Percentiles rank a stretch among this genome's conserved stretches.
phyloP scores from a whole-genome alignment of 1,284 basidiomycete genomes.

The Ustilago loliicola region DNA sequence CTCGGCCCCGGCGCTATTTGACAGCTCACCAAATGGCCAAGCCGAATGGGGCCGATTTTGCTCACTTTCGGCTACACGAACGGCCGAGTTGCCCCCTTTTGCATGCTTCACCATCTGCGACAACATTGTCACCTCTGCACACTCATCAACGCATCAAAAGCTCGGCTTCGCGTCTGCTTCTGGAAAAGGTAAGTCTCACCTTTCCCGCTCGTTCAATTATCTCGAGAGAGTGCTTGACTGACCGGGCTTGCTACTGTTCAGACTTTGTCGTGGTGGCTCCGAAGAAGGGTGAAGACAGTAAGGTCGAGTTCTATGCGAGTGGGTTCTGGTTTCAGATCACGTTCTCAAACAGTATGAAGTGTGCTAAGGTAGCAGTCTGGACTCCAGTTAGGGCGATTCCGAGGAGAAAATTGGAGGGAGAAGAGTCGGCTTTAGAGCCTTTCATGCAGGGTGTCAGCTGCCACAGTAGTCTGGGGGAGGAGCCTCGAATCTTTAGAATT shows the following conservation, averaged over 20 bases:
- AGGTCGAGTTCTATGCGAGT: slow-evolving; percentile 27
- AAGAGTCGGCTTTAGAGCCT: slow-evolving; percentile 30
- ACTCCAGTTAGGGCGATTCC: slow-evolving; percentile 11
- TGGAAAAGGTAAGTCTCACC: slow-evolving; percentile 28
- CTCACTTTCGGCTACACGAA: background rate
- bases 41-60: slow-evolving; percentile 26
- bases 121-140: slow-evolving; percentile 18
- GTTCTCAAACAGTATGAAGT: slow-evolving; percentile 15
- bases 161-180: slow-evolving; percentile 29
- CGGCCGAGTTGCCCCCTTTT: slow-evolving; percentile 9
- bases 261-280: slow-evolving; percentile 36
- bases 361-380: slow-evolving; percentile 19
- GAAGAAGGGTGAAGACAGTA: slow-evolving; percentile 9
- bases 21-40: slow-evolving; percentile 21
- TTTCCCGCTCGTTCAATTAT: background rate
- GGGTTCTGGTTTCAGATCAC: slow-evolving; percentile 22
- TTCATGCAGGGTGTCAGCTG: slow-evolving; percentile 17
- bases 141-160: slow-evolving; percentile 13
- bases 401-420: slow-evolving; percentile 1
- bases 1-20: slow-evolving; percentile 10
- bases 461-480: background rate
- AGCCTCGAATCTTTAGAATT: background rate
- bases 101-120: slow-evolving; percentile 37
- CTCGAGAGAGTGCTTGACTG: background rate
- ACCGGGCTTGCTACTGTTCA: background rate